A percentile compares a stretch with the other conserved stretches of the same genome.
These are phyloP conservation scores for Trametes punicea DNA, from an alignment of 768 basidiomycete species.

Conservation along the genomic window DNA sequence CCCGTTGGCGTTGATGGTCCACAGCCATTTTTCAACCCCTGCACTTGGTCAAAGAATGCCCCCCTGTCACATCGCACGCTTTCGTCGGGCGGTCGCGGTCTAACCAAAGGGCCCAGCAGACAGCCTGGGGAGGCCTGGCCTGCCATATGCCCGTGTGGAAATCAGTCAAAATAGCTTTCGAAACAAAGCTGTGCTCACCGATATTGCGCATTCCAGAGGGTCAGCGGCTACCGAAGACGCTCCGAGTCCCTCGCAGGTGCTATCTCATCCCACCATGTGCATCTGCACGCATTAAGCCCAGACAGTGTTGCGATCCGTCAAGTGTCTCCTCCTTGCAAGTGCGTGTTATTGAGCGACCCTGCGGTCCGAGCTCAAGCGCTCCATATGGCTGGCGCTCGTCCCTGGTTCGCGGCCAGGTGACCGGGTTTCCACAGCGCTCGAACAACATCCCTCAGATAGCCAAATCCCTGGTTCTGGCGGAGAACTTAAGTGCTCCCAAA, in stretches of 20 bases:
- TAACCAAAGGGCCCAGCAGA: not conserved
- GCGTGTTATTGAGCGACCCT: not conserved
- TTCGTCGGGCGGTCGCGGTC: not conserved
- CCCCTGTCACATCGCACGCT: not conserved
- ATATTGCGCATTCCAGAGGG: not conserved
- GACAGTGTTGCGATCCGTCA: conserved; percentile 21
- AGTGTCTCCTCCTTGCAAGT: not conserved
- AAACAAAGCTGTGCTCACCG: conserved; percentile 11
- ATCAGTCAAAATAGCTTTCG: conserved; percentile 19
- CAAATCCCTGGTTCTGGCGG: no score
- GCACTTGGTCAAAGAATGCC: not conserved
- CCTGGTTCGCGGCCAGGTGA: not conserved
- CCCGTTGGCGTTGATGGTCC: not conserved
- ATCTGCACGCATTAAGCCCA: conserved; percentile 10
- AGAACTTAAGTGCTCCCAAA: no score
- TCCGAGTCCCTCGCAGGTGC: conserved; percentile 12
- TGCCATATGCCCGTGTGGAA: conserved; percentile 2
- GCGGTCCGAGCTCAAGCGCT: conserved; percentile 3
- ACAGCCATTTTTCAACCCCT: not conserved
- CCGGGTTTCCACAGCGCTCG: not conserved
- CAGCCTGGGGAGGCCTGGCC: conserved; percentile 4
- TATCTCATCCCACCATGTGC: conserved; percentile 6
- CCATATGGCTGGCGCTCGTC: conserved; percentile 4
- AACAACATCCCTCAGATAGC: conserved; percentile 3
- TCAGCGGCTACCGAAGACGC: conserved; percentile 4